Evolutionary conservation across 208 protist species (phyloP).

Genomic region (Acanthamoeba triangularis): DNA sequence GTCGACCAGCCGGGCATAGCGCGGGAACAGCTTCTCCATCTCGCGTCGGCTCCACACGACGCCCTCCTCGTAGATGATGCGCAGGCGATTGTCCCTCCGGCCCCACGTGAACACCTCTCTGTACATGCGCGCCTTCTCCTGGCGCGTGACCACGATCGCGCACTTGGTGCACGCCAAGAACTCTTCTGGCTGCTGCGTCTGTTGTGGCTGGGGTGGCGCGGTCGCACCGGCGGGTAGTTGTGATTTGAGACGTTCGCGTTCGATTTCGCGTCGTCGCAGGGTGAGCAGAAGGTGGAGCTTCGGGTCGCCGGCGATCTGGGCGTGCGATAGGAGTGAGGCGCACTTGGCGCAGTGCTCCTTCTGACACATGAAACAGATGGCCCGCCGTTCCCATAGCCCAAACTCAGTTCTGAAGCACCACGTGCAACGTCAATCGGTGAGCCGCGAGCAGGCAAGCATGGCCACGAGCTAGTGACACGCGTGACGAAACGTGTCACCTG

Average conservation of each 20-base stretch:
- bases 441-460: background rate
- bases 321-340: background rate
- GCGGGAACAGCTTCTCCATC: constrained; percentile 53
- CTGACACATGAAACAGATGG: constrained; percentile 42
- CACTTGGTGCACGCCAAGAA: constrained; percentile 21
- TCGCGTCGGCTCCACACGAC: background rate
- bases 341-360: constrained; percentile 36
- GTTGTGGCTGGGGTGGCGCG: background rate
- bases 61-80: constrained; percentile 26
- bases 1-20: constrained; percentile 11
- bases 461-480: too few species aligned
- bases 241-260: background rate
- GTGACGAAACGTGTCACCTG: too few species aligned
- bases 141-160: constrained; percentile 21
- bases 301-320: constrained; percentile 7
- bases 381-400: background rate
- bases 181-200: background rate
- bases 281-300: constrained; percentile 39
- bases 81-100: background rate
- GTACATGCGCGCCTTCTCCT: constrained; percentile 64
- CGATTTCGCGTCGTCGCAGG: background rate
- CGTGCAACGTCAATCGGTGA: background rate
- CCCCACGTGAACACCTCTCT: constrained; percentile 19
- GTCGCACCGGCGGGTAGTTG: background rate
- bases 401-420: background rate